Conservation (phyloP, 2,329 filamentous ascomycete species). For the Trichothecium roseum region DNA sequence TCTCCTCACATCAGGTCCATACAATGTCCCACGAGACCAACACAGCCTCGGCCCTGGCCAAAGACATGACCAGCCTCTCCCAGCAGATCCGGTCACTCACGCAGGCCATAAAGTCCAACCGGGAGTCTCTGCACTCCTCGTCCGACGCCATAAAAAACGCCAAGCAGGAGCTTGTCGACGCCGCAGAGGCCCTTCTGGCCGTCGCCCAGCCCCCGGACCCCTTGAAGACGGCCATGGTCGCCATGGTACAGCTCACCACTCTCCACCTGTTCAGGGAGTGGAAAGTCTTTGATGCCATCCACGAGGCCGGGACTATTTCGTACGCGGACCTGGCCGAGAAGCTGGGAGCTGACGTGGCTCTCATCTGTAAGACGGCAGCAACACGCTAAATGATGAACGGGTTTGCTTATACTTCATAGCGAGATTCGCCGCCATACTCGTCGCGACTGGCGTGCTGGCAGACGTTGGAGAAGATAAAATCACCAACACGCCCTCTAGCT, state of each 20-base stretch:
- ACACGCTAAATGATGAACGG: not conserved
- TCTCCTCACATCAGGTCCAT: no score
- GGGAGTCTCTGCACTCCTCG: no score
- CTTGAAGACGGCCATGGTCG: no score
- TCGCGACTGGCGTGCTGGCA: slow-evolving; percentile 4
- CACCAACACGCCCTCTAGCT: not conserved
- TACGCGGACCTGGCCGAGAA: slow-evolving; percentile 16
- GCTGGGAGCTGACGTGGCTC: slow-evolving; percentile 13
- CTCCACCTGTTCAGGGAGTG: slow-evolving; percentile 19
- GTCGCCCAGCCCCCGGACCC: no score
- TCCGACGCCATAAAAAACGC: no score
- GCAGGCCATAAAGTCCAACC: no score
- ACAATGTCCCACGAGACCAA: no score
- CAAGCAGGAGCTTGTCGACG: no score
- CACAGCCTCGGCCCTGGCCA: no score
- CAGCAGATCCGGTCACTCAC: no score
- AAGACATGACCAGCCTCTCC: no score
- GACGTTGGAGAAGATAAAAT: slow-evolving; percentile 1
- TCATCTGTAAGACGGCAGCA: slow-evolving; percentile 10
- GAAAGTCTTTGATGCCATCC: slow-evolving; percentile 20
- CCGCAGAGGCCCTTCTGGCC: no score
- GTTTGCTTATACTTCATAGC: not conserved
- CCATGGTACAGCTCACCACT: slow-evolving; percentile 7
- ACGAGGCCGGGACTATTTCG: slow-evolving; percentile 13
- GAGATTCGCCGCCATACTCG: slow-evolving; percentile 3